A percentile compares a stretch with the other conserved stretches of the same genome.
These are phyloP conservation scores for Combretum micranthum DNA, from an alignment of 345 rosid genomes.

Conservation along the genomic window DNA sequence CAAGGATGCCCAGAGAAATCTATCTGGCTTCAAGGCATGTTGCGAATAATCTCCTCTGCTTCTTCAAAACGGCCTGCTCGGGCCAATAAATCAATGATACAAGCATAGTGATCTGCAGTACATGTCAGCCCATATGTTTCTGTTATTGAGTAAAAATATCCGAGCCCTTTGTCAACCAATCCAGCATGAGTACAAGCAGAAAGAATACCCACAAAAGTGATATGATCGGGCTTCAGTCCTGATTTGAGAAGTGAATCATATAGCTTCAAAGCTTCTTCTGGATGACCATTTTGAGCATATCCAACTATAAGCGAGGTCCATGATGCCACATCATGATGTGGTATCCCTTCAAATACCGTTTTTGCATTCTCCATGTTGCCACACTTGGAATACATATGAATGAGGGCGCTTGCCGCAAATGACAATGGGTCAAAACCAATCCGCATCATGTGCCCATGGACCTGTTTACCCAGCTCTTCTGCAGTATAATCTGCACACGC, in stretches of 20 bases:
- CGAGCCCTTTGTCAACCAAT: conserved; percentile 63
- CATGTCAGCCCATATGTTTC: conserved; percentile 46
- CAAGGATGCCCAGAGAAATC: conserved; percentile 83
- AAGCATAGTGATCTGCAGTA: conserved; percentile 83
- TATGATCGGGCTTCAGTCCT: conserved; percentile 63
- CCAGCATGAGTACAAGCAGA: conserved; percentile 89
- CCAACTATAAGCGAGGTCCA: conserved; percentile 84
- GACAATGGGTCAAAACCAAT: conserved; percentile 49
- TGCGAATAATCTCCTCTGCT: conserved; percentile 43
- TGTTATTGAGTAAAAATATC: conserved; percentile 54
- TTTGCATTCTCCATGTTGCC: conserved; percentile 63
- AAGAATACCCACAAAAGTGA: conserved; percentile 78
- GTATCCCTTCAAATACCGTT: conserved; percentile 45
- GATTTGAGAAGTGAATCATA: conserved; percentile 60
- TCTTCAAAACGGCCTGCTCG: conserved; percentile 60
- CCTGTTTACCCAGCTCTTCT: conserved; percentile 72
- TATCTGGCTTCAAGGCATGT: conserved; percentile 75
- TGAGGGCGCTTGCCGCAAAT: conserved; percentile 76
- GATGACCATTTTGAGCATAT: conserved; percentile 74
- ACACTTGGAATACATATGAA: conserved; percentile 82
- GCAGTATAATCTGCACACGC: conserved; percentile 59
- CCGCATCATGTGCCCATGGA: conserved; percentile 75
- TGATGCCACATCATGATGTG: conserved; percentile 54
- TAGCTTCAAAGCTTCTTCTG: conserved; percentile 50
- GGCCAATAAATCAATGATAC: conserved; percentile 70